Percentiles rank a stretch among this genome's conserved stretches.
Evolutionary conservation across 192 early-diverging fungal species (phyloP).

Genomic region (Backusella liffmaniae): DNA sequence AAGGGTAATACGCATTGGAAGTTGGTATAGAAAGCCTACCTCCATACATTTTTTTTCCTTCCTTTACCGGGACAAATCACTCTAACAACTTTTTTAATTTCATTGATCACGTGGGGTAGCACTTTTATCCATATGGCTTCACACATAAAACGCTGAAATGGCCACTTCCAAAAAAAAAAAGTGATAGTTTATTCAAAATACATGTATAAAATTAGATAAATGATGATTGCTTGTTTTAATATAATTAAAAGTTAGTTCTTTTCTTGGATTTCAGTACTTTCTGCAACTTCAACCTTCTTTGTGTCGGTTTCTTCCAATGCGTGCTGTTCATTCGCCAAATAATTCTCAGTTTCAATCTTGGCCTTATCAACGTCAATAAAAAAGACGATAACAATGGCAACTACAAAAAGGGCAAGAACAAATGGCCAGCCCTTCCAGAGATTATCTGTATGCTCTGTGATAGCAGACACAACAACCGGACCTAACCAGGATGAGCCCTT

Average conservation of each 20-base stretch:
- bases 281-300: not conserved
- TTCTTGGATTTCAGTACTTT: not conserved
- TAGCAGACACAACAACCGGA: conserved; percentile 66
- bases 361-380: conserved; percentile 58
- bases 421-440: conserved; percentile 57
- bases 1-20: not conserved
- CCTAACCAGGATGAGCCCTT: conserved; percentile 75
- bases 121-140: not conserved
- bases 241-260: not conserved
- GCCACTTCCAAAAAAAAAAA: not conserved
- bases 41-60: not conserved
- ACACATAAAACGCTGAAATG: not conserved
- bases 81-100: not conserved
- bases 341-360: conserved; percentile 48
- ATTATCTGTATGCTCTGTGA: conserved; percentile 51
- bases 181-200: not conserved
- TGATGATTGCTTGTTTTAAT: not conserved
- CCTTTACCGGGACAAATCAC: not conserved
- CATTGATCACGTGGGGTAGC: not conserved
- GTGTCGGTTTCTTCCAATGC: not conserved
- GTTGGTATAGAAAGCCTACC: not conserved
- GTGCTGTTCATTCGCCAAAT: not conserved
- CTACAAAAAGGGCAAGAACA: conserved; percentile 51
- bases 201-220: not conserved
- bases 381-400: conserved; percentile 51